Evolutionary conservation across 2,329 filamentous ascomycete species (phyloP), one percentile per base, ranked within the genome.

Genomic region (Calonectria hawksworthii): DNA sequence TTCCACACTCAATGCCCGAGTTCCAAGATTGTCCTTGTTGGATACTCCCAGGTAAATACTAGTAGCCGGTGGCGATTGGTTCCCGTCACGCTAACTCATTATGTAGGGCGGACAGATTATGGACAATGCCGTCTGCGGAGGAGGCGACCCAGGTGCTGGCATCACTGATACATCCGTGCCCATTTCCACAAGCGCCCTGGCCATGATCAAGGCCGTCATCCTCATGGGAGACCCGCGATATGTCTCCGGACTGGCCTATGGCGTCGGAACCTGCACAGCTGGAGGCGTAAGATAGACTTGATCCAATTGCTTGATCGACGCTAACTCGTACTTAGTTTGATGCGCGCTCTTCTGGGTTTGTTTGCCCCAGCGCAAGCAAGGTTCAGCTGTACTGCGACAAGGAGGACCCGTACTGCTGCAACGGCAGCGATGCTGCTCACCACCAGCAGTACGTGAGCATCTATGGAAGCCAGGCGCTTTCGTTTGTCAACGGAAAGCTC

Each of bases 361-460:
- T 83, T 56, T 93, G 92, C 84, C 88, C 90, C 13, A 87, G 83
- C 75, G 81, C 84, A 10, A 80, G 77, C 81, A 91, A 90, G 79
- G 90, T 93, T 78, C 86, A 92, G 84, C 91, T 90, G 6, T 94
- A 93, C 86, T 94, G 92, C 82, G 92, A 94, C 78, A 85, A 88
- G 6, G 80, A 89, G 4, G 92, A 94, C 76, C 92, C 92, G 0
- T 93, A 92, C 85, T 94, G 92, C 87, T 94, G 91, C 84, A 92
- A 89, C 52, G 92, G 92, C 64, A 92, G 88, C 78, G 87, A 93
- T 74, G 86, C 88, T 32, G 89, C 89, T 78, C 87, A 89, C 9
- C 92, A 93, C 82, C 90, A 93, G 82, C 88, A 91, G 65, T 94
- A 94, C 74, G 91, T 91, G n/a, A 87, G 84, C 75, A 90, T 90